phyloP scores from a whole-genome alignment of 306 rosid species.

The Mimosa bimucronata region DNA sequence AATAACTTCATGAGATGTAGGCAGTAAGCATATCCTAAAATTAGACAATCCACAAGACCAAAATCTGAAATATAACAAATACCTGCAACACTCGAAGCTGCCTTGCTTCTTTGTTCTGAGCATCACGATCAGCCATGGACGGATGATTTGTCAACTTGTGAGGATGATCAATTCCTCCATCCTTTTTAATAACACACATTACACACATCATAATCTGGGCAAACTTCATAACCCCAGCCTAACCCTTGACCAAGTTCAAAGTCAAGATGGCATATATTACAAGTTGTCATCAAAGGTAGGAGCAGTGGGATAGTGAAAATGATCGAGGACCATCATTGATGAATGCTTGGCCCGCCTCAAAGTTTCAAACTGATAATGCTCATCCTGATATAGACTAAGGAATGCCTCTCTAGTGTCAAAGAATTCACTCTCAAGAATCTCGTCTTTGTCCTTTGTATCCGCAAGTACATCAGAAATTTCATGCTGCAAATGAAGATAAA shows the following conservation, averaged over 20 bases:
- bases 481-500: constrained; percentile 48
- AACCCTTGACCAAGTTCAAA: constrained; percentile 96
- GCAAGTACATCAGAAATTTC: constrained; percentile 70
- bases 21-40: constrained; percentile 9
- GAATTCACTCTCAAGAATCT: constrained; percentile 98
- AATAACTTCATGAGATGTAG: neutral
- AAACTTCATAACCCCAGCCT: constrained; percentile 98
- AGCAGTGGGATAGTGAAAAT: constrained; percentile 98
- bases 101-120: constrained; percentile 97
- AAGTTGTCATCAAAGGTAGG: constrained; percentile 87
- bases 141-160: constrained; percentile 96
- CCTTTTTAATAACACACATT: constrained; percentile 91
- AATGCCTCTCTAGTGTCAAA: constrained; percentile 99
- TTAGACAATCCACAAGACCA: constrained; percentile 13
- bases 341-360: constrained; percentile 97
- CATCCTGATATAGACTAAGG: constrained; percentile 97
- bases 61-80: constrained; percentile 20
- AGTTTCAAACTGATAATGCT: constrained; percentile 96
- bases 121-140: constrained; percentile 91
- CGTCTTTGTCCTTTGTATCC: constrained; percentile 94
- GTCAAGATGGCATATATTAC: constrained; percentile 84
- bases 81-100: constrained; percentile 90
- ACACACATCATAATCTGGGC: constrained; percentile 94
- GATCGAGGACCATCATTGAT: constrained; percentile 98
- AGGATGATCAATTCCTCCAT: constrained; percentile 81